Evolutionary conservation across 169 alveolate species (phyloP).

Genomic region (Babesia ovata): DNA sequence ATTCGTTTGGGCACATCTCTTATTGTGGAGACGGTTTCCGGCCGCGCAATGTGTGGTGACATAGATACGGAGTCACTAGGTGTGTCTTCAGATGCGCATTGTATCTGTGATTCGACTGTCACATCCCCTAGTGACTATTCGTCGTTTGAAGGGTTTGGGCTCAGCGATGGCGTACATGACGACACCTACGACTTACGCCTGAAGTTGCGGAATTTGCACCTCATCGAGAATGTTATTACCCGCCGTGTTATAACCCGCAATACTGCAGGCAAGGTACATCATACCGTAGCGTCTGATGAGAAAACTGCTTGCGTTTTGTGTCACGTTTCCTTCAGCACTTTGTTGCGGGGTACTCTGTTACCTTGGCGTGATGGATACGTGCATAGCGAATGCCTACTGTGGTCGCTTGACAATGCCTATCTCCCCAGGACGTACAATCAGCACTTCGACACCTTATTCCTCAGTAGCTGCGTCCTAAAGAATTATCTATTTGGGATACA

Average conservation of each 20-base stretch:
- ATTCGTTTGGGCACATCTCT: slow-evolving; percentile 25
- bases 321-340: slow-evolving; percentile 13
- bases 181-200: neutral
- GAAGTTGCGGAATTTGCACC: neutral
- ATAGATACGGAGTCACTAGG: slow-evolving; percentile 3
- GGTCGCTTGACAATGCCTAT: slow-evolving; percentile 73
- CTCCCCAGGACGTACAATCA: slow-evolving; percentile 51
- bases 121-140: neutral
- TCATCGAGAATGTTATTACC: neutral
- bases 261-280: neutral
- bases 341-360: slow-evolving; percentile 66
- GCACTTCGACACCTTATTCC: slow-evolving; percentile 34
- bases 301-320: slow-evolving; percentile 24
- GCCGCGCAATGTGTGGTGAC: slow-evolving; percentile 56
- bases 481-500: neutral
- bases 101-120: neutral
- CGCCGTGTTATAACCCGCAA: neutral
- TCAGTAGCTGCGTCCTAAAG: slow-evolving; percentile 11
- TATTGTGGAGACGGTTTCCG: slow-evolving; percentile 42
- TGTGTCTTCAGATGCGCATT: neutral
- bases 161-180: neutral
- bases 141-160: no score
- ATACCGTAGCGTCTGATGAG: neutral
- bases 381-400: slow-evolving; percentile 73
- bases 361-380: slow-evolving; percentile 75